Percentiles rank a stretch among this genome's conserved stretches.
Evolutionary conservation across 345 rosid species (phyloP).

Genomic region (Litchi chinensis): DNA sequence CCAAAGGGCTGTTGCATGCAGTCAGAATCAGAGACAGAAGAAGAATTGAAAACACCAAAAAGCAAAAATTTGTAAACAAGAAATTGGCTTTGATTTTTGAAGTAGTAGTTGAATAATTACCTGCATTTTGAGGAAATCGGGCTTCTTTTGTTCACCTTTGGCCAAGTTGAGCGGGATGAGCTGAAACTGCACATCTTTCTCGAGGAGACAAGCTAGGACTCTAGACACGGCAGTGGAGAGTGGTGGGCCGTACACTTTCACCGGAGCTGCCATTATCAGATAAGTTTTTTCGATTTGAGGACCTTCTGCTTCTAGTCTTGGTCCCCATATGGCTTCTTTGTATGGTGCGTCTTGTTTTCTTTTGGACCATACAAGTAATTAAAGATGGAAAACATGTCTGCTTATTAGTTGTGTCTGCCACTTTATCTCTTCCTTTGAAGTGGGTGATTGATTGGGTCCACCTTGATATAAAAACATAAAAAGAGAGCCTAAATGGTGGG

Average conservation of each 20-base stretch:
- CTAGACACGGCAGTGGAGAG: constrained; percentile 66
- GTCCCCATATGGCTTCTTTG: neutral
- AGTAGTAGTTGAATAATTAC: constrained; percentile 14
- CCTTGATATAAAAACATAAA: neutral
- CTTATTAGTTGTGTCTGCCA: neutral
- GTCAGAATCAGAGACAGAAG: neutral
- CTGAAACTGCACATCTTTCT: constrained; percentile 68
- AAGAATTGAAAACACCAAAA: neutral
- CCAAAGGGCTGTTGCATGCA: constrained; percentile 57
- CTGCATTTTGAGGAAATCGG: constrained; percentile 67
- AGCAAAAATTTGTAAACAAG: neutral
- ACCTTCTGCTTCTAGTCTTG: neutral
- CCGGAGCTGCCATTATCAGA: constrained; percentile 52
- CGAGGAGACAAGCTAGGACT: constrained; percentile 58
- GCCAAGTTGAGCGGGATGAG: constrained; percentile 56
- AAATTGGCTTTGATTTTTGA: neutral
- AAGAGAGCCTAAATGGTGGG: neutral
- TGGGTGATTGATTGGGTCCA: constrained; percentile 10
- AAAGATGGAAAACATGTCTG: neutral
- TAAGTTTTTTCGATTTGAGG: neutral
- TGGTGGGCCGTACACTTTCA: constrained; percentile 65
- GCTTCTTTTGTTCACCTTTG: constrained; percentile 66
- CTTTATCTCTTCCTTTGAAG: neutral
- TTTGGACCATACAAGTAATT: constrained; percentile 23
- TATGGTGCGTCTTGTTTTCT: neutral